Base-by-base conservation (phyloP, 192 early-diverging fungal genomes). In the Umbelopsis sp. region DNA sequence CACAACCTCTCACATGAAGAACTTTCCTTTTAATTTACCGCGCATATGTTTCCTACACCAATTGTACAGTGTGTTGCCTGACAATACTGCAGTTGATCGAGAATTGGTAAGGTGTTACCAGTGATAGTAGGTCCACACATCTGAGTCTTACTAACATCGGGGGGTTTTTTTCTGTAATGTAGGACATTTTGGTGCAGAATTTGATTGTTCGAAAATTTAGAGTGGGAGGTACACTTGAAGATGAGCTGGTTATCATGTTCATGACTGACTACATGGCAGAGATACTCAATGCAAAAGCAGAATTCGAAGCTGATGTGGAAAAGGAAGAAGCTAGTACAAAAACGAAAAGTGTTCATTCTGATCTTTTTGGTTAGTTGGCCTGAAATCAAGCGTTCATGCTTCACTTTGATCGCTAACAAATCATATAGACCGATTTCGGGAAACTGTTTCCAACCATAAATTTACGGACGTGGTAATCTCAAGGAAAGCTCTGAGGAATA, bases 11-110 rank as follows among this genome's bases (percentile, higher is more conserved):
- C 27, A 61, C 27, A n/a, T 49, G 15, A 49, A 49, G 48, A 21
- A 49, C 5, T 49, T 49, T 20, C 15, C 15, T 21, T 16, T 15
- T 4, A 61, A 30, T 16, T 2, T 79, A 52, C 76, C 78, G 0
- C 52, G 70, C 1, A 68, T 80, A 1, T 84, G 83, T 41, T 74
- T 84, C 68, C 16, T 82, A 22, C 83, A 84, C 11, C 83, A 84
- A 70, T 46, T 84, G 27, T 84, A 84, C 46, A 75, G 76, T 20
- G 69, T 84, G 11, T 22, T 80, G 18, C 25, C 58, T 1, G 78
- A 84, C 49, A 72, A 80, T 41, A 81, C 83, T 3, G 45, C 72
- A 1, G 80, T 84, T 2, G 83, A 84, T 66, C 55, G 80, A 37
- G 69, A 81, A 45, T 53, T 84, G 49, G 82, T 84, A 81, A 80